Evolutionary conservation across 257 asterid genomes (phyloP).

Genomic region (Nicotiana undulata): DNA sequence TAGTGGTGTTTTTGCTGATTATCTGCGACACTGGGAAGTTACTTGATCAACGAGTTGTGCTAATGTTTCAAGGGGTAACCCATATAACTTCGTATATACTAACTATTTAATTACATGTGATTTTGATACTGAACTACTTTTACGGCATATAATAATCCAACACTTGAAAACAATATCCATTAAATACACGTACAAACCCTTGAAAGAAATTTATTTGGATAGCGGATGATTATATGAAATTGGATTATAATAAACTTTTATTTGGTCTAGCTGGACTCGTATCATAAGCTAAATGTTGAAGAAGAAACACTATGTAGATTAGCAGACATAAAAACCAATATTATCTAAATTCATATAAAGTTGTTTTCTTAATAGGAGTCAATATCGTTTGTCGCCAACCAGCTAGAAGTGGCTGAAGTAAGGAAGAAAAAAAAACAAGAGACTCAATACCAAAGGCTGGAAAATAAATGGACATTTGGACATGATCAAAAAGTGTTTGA

Average conservation of each 20-base stretch:
- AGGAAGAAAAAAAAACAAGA: neutral
- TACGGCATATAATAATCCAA: too few species aligned
- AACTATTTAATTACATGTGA: too few species aligned
- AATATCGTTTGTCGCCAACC: neutral
- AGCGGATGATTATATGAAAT: too few species aligned
- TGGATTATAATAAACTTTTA: neutral
- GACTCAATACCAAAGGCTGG: neutral
- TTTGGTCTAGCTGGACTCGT: neutral
- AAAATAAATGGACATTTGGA: neutral
- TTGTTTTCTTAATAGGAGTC: conserved; percentile 3
- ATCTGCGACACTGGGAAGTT: too few species aligned
- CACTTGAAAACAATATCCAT: too few species aligned
- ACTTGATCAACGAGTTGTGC: too few species aligned
- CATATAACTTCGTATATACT: too few species aligned
- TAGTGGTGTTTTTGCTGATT: too few species aligned
- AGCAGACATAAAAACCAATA: neutral
- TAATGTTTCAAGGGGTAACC: too few species aligned
- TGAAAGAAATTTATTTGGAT: too few species aligned
- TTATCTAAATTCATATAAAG: neutral
- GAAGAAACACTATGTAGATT: neutral
- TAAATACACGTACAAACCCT: too few species aligned
- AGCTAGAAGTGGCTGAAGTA: neutral
- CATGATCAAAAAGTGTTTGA: conserved; percentile 1
- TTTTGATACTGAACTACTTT: too few species aligned
- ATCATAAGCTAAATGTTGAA: neutral